Evolutionary conservation across 352 stramenopile species (phyloP).

Genomic region (Pythium dissotocum): DNA sequence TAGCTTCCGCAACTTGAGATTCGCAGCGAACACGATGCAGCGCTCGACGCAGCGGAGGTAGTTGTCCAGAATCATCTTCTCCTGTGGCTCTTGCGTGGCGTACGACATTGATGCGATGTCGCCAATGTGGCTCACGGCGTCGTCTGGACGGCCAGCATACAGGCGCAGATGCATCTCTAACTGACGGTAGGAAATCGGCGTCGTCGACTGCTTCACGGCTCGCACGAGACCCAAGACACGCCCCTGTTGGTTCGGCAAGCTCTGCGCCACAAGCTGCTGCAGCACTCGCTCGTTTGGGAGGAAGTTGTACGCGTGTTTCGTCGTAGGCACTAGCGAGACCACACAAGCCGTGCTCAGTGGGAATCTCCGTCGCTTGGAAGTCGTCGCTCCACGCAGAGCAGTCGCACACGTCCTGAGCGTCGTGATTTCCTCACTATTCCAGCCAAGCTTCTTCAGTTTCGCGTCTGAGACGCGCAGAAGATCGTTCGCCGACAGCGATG

Average conservation of each 20-base stretch:
- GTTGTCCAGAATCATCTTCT: conserved; percentile 42
- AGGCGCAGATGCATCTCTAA: conserved; percentile 73
- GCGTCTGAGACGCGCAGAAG: conserved; percentile 34
- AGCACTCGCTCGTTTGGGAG: conserved; percentile 51
- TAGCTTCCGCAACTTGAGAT: conserved; percentile 48
- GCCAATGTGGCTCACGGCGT: conserved; percentile 51
- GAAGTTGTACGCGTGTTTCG: conserved; percentile 67
- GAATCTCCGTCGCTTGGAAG: conserved; percentile 24
- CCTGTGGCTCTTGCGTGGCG: conserved; percentile 47
- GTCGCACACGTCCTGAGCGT: conserved; percentile 36
- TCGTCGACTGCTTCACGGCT: conserved; percentile 48
- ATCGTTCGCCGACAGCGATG: conserved; percentile 29
- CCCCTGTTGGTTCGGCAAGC: conserved; percentile 75
- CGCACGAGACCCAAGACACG: conserved; percentile 52
- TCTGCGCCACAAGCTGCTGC: conserved; percentile 51
- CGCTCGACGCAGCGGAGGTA: conserved; percentile 49
- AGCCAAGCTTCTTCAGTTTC: conserved; percentile 47
- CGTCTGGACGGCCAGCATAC: conserved; percentile 68
- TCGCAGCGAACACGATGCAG: conserved; percentile 64
- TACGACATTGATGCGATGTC: conserved; percentile 58
- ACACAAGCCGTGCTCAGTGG: conserved; percentile 35
- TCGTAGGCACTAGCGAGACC: conserved; percentile 30
- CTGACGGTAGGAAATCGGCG: conserved; percentile 69
- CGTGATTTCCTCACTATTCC: conserved; percentile 60
- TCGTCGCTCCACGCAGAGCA: conserved; percentile 1